A percentile compares a stretch with the other conserved stretches of the same genome.
Conservation (phyloP, 768 basidiomycete species). For the Suillus subluteus region DNA sequence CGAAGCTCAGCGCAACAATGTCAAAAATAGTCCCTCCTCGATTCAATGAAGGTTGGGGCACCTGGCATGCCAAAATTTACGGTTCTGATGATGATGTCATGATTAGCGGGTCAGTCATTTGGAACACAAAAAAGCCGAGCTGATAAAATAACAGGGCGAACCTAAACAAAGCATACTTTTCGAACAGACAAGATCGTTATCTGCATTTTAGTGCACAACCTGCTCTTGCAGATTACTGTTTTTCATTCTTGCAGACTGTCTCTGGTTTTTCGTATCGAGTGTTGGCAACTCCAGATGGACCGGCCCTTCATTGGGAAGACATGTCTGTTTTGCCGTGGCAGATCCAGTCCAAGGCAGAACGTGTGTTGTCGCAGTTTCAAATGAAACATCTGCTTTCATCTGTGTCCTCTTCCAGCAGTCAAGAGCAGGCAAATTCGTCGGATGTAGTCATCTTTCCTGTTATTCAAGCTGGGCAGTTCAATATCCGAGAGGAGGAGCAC, state of each 20-base stretch:
- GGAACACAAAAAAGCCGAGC: constrained; percentile 10
- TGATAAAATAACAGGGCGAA: constrained; percentile 70
- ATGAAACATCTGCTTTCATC: constrained; percentile 35
- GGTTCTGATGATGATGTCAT: constrained; percentile 92
- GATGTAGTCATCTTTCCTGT: constrained; percentile 74
- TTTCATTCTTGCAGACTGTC: constrained; percentile 70
- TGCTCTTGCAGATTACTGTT: constrained; percentile 79
- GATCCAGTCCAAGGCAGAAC: constrained; percentile 63
- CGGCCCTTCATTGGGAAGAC: constrained; percentile 70
- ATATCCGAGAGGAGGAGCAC: constrained; percentile 83
- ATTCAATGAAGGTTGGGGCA: constrained; percentile 98
- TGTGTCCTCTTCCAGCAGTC: constrained; percentile 25
- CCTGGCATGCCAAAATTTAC: constrained; percentile 98
- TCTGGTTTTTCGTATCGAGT: constrained; percentile 74
- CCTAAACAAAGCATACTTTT: constrained; percentile 90
- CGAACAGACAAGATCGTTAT: constrained; percentile 94
- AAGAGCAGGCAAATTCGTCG: constrained; percentile 7
- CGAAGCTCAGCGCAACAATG: constrained; percentile 75
- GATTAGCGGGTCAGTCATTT: constrained; percentile 80
- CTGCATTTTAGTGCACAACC: constrained; percentile 68
- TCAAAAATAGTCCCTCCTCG: constrained; percentile 83
- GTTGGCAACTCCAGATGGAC: constrained; percentile 41
- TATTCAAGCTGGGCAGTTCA: constrained; percentile 89
- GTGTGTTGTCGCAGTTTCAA: constrained; percentile 65
- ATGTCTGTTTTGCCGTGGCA: constrained; percentile 65